A percentile compares a stretch with the other conserved stretches of the same genome.
Conservation (phyloP, 1,284 basidiomycete species). For the Lentinus polychrous region DNA sequence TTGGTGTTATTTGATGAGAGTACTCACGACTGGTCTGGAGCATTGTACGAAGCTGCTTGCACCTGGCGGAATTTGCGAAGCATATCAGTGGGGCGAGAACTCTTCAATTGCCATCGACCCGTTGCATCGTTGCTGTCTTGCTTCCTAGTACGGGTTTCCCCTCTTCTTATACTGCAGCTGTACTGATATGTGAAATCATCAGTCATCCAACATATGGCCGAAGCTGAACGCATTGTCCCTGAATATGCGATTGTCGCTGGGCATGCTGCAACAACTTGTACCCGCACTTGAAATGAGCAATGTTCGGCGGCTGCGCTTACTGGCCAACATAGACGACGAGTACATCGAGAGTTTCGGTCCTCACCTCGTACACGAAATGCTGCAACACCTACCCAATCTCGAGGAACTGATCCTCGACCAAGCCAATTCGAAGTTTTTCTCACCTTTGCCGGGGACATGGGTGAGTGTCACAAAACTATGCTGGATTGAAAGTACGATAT, state of each 20-base stretch:
- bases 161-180: no score
- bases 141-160: no score
- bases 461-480: constrained; percentile 1
- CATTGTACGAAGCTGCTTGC: no score
- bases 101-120: no score
- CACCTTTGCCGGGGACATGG: neutral
- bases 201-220: neutral
- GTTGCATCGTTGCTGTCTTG: no score
- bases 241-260: neutral
- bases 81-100: no score
- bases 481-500: neutral
- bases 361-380: neutral
- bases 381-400: neutral
- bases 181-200: neutral
- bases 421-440: neutral
- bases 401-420: constrained; percentile 4
- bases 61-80: no score
- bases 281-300: neutral
- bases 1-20: no score
- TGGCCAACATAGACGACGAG: neutral
- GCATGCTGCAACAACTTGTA: neutral
- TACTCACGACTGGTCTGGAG: no score
- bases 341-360: constrained; percentile 1
- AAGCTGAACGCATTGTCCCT: neutral
- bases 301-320: neutral